phyloP scores from a whole-genome alignment of 352 stramenopile genomes.

The Phytophthora parvispora region DNA sequence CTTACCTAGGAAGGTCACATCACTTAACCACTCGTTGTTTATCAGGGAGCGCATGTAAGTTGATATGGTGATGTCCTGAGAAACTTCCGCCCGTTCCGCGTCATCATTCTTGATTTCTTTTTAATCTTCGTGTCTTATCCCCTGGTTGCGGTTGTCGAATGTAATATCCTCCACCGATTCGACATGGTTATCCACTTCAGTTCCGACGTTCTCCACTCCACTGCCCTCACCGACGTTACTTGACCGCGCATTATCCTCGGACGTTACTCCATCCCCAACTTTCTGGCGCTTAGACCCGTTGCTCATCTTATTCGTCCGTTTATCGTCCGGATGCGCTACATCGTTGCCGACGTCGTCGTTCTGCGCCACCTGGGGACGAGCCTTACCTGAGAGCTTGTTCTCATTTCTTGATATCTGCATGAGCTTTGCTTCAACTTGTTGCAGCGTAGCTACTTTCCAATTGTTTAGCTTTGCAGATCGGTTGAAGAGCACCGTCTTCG shows the following conservation, averaged over 20 bases:
- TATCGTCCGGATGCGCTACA: neutral
- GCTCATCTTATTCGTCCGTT: neutral
- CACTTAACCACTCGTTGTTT: neutral
- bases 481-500: neutral
- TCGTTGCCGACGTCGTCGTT: neutral
- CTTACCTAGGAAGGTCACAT: neutral
- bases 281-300: neutral
- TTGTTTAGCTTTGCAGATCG: neutral
- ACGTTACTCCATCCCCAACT: neutral
- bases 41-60: neutral
- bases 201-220: neutral
- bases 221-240: neutral
- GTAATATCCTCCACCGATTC: neutral
- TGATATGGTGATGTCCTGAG: neutral
- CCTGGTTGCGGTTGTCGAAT: neutral
- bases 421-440: neutral
- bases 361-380: neutral
- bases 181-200: neutral
- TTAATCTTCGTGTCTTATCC: neutral
- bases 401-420: neutral
- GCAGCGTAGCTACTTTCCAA: neutral
- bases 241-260: neutral
- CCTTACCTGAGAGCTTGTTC: too few species aligned
- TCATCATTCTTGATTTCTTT: neutral
- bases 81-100: too few species aligned